Evolutionary conservation across 2,329 filamentous ascomycete species (phyloP), one percentile per base, ranked within the genome.

Genomic region (Ophiostoma perfectum): DNA sequence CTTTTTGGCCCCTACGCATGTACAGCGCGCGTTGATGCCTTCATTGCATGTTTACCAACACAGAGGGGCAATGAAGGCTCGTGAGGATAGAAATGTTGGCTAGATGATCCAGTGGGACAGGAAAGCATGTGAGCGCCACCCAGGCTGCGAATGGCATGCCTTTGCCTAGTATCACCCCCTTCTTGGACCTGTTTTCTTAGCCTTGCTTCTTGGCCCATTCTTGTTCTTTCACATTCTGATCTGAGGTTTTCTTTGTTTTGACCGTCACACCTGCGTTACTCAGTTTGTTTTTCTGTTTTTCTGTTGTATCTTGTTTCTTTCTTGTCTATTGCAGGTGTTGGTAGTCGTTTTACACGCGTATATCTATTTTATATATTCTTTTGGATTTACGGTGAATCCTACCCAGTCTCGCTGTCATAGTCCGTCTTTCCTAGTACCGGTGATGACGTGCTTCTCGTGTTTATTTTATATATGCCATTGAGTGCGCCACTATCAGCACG

Each of bases 11-110:
- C 55, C 58, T 60, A 66, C 68, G 65, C 41, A 64, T 47, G 68
- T 65, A 14, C 39, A 47, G 67, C 64, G 60, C 63, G 68, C 65
- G 68, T 55, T 65, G 67, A 55, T 66, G 67, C 38, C 67, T 68
- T 68, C 39, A 55, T 62, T 66, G 52, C 41, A 60, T 41, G 11
- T 36, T 58, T 11, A 14, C 38, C 58, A n/a, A 62, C 58, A 58
- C 18, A 2, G 8, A 49, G 36, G 8, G 67, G 64, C 64, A 55
- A 45, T 27, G 42, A 64, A 55, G 64, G 67, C 67, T 66, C 64
- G 55, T 66, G 64, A 49, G 49, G 58, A 64, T 16, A 41, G 60
- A 45, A 27, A 39, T 44, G 44, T 45, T 49, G 39, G 39, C 60
- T 63, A n/a, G 58, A 41, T 58, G 47, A 27, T 36, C 14, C 36